Evolutionary conservation across 805 yeast genomes (phyloP), one percentile per base, ranked within the genome.

Genomic region (Lipomyces yamadae): DNA sequence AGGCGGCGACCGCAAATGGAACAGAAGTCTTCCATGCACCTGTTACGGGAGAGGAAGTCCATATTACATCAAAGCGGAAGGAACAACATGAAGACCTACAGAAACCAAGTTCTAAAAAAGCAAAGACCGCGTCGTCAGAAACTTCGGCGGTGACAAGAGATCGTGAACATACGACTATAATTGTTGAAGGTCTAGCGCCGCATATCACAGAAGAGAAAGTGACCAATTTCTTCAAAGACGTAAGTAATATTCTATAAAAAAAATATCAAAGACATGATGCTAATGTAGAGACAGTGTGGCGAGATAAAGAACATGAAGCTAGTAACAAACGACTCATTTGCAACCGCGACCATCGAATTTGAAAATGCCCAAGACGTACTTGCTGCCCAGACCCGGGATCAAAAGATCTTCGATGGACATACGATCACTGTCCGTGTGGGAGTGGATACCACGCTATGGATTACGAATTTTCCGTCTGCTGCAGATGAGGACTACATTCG

Each of bases 391-490:
- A 87, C 93, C 0, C 86, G 83, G 69, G 84, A 86, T 39, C 80
- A 77, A 65, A 88, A 88, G 72, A 73, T 66, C 8, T 53, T 52
- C 0, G 80, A 79, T 0, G 84, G 80, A 0, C 62, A 73, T 0
- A 81, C 79, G 50, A 78, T 91, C 0, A 59, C 72, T 2, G 89
- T 91, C 0, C 75, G 74, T 2, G 76, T 83, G 45, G 76, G 85
- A 2, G 73, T 77, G 29, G 79, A 83, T 13, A 79, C 84, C 48
- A 88, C 92, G 0, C 65, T 91, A 0, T 91, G 91, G 88, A 86
- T 88, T 1, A 84, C 93, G 0, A 91, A 91, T 72, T 90, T 84
- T 72, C 92, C 96, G 0, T 88, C 91, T 1, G 72, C 78, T 0
- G 83, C 75, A 65, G 79, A 81, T 0, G 78, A 79, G 32, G 76